These are phyloP conservation scores for Boletus rufocinnamomeus DNA, from an alignment of 768 basidiomycete genomes.

Conservation along the genomic window DNA sequence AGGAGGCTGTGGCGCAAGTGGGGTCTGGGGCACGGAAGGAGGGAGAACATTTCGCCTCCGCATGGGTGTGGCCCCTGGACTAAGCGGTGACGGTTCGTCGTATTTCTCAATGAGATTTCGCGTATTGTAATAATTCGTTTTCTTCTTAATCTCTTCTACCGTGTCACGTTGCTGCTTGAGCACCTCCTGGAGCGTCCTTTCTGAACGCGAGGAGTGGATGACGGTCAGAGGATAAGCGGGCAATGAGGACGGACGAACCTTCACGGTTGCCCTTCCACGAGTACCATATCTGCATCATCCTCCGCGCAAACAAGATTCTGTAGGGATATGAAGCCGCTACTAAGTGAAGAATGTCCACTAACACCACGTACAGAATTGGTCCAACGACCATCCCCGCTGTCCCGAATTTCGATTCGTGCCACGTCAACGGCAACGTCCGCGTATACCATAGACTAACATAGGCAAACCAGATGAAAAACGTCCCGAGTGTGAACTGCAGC, in stretches of 20 bases:
- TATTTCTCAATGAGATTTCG: conserved; percentile 89
- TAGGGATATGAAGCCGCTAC: conserved; percentile 5
- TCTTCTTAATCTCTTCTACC: conserved; percentile 96
- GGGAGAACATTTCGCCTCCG: conserved; percentile 42
- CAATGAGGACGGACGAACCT: conserved; percentile 45
- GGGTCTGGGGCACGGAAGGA: conserved; percentile 34
- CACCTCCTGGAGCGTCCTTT: conserved; percentile 73
- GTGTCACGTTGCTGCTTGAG: conserved; percentile 80
- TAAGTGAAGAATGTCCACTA: neutral
- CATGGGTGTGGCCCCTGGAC: conserved; percentile 38
- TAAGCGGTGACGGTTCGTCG: conserved; percentile 56
- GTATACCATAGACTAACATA: conserved; percentile 79
- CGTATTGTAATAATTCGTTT: conserved; percentile 94
- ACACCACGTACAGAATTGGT: conserved; percentile 69
- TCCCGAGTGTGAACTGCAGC: conserved; percentile 75
- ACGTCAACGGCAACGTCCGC: conserved; percentile 48
- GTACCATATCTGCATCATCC: conserved; percentile 86
- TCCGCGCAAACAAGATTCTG: conserved; percentile 73
- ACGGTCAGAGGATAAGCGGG: neutral
- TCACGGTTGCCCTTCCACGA: conserved; percentile 76
- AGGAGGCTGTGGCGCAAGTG: conserved; percentile 30
- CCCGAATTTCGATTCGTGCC: conserved; percentile 35
- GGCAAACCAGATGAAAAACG: conserved; percentile 68
- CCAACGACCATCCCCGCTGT: conserved; percentile 60
- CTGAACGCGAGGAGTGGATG: conserved; percentile 41